phyloP scores from a whole-genome alignment of 2,329 filamentous ascomycete genomes.

The Penicillium sp. region DNA sequence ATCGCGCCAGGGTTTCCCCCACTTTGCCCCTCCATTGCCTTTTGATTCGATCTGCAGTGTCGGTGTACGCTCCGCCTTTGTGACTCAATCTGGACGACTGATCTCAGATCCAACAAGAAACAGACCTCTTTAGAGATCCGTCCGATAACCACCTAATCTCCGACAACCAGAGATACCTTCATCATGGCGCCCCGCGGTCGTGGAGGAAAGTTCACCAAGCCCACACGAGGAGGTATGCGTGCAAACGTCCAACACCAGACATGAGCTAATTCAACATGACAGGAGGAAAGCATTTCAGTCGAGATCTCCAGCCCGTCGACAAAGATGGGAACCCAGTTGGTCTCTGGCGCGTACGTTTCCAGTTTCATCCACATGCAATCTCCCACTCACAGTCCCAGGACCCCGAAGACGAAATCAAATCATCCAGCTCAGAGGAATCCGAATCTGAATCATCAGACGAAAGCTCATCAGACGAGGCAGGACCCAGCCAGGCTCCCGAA shows the following conservation, averaged over 20 bases:
- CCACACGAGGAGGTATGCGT: conserved; percentile 74
- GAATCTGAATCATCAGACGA: conserved; percentile 44
- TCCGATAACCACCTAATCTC: not conserved
- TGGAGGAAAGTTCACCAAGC: conserved; percentile 92
- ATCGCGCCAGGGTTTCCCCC: conserved; percentile 4
- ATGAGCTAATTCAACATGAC: conserved; percentile 6
- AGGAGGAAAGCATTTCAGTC: conserved; percentile 96
- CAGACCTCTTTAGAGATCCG: not conserved
- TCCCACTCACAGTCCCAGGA: conserved; percentile 26
- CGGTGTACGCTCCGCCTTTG: not conserved
- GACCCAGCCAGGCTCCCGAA: conserved; percentile 44
- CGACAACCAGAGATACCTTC: not conserved
- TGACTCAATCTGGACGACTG: not conserved
- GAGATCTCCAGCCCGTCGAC: conserved; percentile 81
- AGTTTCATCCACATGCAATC: not conserved
- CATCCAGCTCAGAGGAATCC: conserved; percentile 43
- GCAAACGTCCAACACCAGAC: not conserved
- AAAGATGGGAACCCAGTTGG: conserved; percentile 81
- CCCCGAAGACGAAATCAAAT: conserved; percentile 31
- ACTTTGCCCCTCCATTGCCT: conserved; percentile 15
- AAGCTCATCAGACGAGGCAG: conserved; percentile 45
- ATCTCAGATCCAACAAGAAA: not conserved
- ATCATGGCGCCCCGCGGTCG: conserved; percentile 59
- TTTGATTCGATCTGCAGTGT: not conserved
- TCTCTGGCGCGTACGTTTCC: conserved; percentile 69